Percentiles rank a stretch among this genome's conserved stretches.
Evolutionary conservation across 306 rosid species (phyloP).

Genomic region (Carpinus fangiana): DNA sequence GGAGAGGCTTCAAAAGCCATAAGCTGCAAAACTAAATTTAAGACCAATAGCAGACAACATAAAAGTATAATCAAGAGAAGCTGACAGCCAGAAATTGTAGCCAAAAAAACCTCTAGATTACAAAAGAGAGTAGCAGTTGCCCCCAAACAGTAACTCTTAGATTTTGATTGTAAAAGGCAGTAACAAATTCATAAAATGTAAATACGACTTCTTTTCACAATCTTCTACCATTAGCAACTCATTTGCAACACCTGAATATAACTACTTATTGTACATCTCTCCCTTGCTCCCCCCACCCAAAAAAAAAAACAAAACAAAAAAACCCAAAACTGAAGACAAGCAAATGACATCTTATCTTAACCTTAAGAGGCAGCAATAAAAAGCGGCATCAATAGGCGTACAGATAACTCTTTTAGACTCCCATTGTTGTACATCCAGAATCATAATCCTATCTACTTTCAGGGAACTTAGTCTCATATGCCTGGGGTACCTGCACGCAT

Average conservation of each 20-base stretch:
- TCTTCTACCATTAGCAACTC: constrained; percentile 2
- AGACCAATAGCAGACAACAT: not conserved
- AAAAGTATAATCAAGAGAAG: not conserved
- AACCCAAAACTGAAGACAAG: not conserved
- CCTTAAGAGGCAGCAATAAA: not conserved
- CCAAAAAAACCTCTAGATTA: not conserved
- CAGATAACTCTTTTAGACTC: not conserved
- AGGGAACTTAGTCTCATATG: constrained; percentile 63
- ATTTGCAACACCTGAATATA: not conserved
- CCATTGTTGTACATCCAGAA: constrained; percentile 1
- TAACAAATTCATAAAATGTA: not conserved
- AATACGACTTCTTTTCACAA: not conserved
- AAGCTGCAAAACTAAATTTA: not conserved
- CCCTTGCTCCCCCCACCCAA: not conserved
- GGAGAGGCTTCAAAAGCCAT: not conserved
- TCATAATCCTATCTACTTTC: constrained; percentile 44
- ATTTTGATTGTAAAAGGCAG: not conserved
- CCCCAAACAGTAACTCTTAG: not conserved
- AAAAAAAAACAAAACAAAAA: too few relatives aligned
- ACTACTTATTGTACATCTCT: not conserved
- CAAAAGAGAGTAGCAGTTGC: not conserved
- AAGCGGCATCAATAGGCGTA: not conserved
- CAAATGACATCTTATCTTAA: not conserved
- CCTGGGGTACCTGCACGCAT: constrained; percentile 62
- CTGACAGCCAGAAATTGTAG: not conserved